A percentile compares a stretch with the other conserved stretches of the same genome.
Evolutionary conservation across 1,139 yeast genomes (phyloP).

Genomic region (Kluyveromyces sp.): DNA sequence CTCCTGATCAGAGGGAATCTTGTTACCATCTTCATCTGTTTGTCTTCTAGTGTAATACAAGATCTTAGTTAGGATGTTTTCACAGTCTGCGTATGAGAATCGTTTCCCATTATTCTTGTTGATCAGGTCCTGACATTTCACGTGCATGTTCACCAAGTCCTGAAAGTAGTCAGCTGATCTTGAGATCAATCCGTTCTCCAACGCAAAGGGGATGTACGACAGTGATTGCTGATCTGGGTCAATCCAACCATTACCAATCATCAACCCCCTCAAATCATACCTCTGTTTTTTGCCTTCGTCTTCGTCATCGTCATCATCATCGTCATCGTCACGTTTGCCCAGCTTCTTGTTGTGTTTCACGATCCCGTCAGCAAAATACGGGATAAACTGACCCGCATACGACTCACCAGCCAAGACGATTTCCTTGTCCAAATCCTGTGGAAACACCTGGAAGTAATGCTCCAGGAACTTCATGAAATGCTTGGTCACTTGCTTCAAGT

Average conservation of each 20-base stretch:
- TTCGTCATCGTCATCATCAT: constrained; percentile 9
- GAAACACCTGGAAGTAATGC: constrained; percentile 63
- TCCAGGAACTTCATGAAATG: constrained; percentile 63
- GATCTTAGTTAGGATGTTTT: constrained; percentile 38
- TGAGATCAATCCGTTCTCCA: constrained; percentile 51
- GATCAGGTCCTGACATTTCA: constrained; percentile 52
- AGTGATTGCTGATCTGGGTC: constrained; percentile 81
- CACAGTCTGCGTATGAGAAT: constrained; percentile 44
- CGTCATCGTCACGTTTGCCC: constrained; percentile 15
- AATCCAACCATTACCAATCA: constrained; percentile 97
- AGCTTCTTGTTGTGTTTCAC: constrained; percentile 40
- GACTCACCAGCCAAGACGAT: constrained; percentile 88
- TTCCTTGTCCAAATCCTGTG: constrained; percentile 60
- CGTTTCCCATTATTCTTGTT: constrained; percentile 24
- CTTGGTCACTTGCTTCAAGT: constrained; percentile 49
- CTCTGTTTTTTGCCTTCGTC: constrained; percentile 13
- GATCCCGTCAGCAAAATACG: constrained; percentile 69
- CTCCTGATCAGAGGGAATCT: constrained; percentile 33
- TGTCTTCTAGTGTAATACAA: constrained; percentile 36
- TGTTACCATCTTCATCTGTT: constrained; percentile 15
- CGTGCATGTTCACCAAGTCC: constrained; percentile 44
- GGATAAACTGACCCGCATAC: constrained; percentile 95
- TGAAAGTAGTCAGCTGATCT: constrained; percentile 37
- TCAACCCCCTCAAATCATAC: constrained; percentile 54
- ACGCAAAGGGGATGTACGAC: constrained; percentile 69